Percentiles rank a stretch among this genome's conserved stretches.
Conservation (phyloP, 1,284 basidiomycete species). For the Thelephora terrestris region DNA sequence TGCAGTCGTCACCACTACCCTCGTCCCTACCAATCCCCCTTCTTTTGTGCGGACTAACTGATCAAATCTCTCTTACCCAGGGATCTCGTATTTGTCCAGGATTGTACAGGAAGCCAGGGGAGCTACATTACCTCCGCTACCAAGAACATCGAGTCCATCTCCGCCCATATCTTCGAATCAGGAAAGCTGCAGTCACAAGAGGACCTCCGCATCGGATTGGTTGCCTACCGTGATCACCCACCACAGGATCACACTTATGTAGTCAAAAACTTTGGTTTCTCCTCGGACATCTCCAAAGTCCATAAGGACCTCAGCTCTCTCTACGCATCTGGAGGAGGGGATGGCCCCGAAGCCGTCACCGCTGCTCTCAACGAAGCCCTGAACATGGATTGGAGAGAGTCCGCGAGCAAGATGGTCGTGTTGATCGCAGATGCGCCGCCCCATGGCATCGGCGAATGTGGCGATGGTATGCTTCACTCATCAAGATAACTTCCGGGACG, state of each 20-base stretch:
- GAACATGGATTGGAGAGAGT: slow-evolving; percentile 84
- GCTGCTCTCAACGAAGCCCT: slow-evolving; percentile 84
- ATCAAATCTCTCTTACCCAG: slow-evolving; percentile 28
- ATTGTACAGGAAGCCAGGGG: slow-evolving; percentile 85
- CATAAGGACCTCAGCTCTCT: slow-evolving; percentile 77
- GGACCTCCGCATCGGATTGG: slow-evolving; percentile 85
- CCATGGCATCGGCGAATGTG: slow-evolving; percentile 89
- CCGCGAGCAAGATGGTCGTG: slow-evolving; percentile 91
- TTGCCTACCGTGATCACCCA: slow-evolving; percentile 89
- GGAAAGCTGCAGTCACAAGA: slow-evolving; percentile 81
- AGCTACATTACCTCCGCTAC: slow-evolving; percentile 86
- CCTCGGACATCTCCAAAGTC: slow-evolving; percentile 81
- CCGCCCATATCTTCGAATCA: slow-evolving; percentile 91
- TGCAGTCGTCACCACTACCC: neutral
- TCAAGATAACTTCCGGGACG: slow-evolving; percentile 8
- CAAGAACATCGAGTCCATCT: slow-evolving; percentile 96
- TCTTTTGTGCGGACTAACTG: neutral
- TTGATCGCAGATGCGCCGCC: slow-evolving; percentile 97
- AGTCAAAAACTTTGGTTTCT: slow-evolving; percentile 90
- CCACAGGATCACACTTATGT: slow-evolving; percentile 94
- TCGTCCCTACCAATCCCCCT: neutral
- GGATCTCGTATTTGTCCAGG: slow-evolving; percentile 83
- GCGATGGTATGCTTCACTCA: slow-evolving; percentile 58
- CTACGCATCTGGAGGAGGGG: slow-evolving; percentile 93
- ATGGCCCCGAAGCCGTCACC: slow-evolving; percentile 97